These are phyloP conservation scores for Paraphoma chrysanthemicola DNA, from an alignment of 2,329 filamentous ascomycete species.

Conservation along the genomic window DNA sequence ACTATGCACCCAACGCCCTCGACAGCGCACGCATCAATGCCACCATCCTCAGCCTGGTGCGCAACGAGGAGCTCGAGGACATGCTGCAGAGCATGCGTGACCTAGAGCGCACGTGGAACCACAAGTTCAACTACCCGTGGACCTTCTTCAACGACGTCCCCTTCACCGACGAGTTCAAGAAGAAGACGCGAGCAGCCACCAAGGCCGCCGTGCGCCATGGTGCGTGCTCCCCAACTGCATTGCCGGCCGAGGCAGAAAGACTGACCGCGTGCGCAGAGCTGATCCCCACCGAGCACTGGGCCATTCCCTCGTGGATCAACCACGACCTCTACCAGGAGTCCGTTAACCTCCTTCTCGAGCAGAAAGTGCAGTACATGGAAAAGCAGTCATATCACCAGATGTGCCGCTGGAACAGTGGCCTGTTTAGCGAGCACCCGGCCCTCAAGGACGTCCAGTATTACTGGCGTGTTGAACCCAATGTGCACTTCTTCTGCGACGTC, in stretches of 20 bases:
- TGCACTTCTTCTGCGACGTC: conserved; percentile 98
- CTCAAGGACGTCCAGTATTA: conserved; percentile 86
- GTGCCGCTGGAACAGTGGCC: conserved; percentile 98
- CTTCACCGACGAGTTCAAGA: conserved; percentile 93
- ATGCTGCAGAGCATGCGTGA: conserved; percentile 90
- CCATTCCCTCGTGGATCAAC: conserved; percentile 90
- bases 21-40: conserved; percentile 89
- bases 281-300: conserved; percentile 96
- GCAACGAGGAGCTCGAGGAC: conserved; percentile 85
- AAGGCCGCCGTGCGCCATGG: conserved; percentile 86
- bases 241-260: no score
- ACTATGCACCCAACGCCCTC: conserved; percentile 77
- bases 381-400: conserved; percentile 96
- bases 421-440: conserved; percentile 97
- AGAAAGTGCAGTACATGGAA: conserved; percentile 88
- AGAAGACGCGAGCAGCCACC: conserved; percentile 77
- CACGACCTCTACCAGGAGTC: conserved; percentile 85
- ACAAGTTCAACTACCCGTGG: conserved; percentile 99
- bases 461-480: conserved; percentile 98
- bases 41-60: conserved; percentile 87
- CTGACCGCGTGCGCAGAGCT: conserved; percentile 58
- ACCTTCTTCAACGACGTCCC: conserved; percentile 98
- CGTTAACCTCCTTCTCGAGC: conserved; percentile 79
- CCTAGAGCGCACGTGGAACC: conserved; percentile 93
- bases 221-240: no score